Evolutionary conservation across 192 early-diverging fungal genomes (phyloP), one percentile per base, ranked within the genome.

Genomic region (Podila verticillata): DNA sequence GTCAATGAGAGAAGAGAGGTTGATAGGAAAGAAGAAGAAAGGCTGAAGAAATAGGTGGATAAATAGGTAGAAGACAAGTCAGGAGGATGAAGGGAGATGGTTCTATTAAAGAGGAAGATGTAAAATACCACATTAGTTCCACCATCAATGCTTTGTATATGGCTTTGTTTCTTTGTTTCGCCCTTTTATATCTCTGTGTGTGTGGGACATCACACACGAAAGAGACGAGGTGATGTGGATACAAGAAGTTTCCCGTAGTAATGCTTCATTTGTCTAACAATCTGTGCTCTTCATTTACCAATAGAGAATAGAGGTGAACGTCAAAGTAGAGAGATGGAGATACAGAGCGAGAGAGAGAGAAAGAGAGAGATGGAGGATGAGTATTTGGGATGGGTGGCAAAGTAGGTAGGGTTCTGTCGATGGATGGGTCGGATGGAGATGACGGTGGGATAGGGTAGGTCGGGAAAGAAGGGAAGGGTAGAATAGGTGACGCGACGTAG

Each of bases 1-100:
- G 47, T 68, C 57, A 61, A 61, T 7, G 47, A 31, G 30, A 15
- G 31, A 57, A 59, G 47, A n/a, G 13, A 65, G 63, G 49, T n/a
- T n/a, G 22, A 58, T 26, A 29, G 48, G 61, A 59, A 34, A 60
- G 39, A 36, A 63, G 20, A 6, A 51, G 17, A 35, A 57, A 26
- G 49, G 29, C 13, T 6, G 13, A 47, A 47, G 44, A 47, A 47
- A 13, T 9, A 47, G 13, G 44, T n/a, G n/a, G 39, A 44, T 44
- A 44, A 44, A 44, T 15, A 44, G 13, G 15, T 44, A 4, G 12
- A 26, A 54, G 51, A 54, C 8, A 5, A 26, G 9, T 24, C 3
- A 54, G 1, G 51, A 54, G 24, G 24, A 24, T 6, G 22, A 24
- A 24, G n/a, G 51, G 9, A 22, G 51, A 54, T 54, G 51, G 51